Conservation (phyloP, 192 early-diverging fungal species). For the Coemansia sp. region DNA sequence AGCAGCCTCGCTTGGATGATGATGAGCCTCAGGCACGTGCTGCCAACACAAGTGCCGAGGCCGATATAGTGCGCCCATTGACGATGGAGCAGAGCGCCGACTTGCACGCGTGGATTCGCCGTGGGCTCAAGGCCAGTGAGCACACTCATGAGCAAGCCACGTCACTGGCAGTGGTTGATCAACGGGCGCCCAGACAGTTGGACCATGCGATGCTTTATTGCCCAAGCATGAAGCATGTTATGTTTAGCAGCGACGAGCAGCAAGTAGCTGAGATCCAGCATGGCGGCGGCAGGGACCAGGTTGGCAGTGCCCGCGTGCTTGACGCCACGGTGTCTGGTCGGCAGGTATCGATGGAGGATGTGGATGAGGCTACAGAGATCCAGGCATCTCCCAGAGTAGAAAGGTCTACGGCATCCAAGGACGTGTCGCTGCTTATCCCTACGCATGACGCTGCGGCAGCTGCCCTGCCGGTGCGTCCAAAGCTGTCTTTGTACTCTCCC, state of each 20-base stretch:
- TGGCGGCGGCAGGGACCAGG: not conserved
- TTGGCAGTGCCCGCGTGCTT: conserved; percentile 22
- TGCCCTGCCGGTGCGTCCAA: conserved; percentile 17
- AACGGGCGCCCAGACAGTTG: not conserved
- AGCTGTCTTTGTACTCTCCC: conserved; percentile 50
- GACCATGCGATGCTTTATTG: conserved; percentile 53
- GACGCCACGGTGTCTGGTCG: not conserved
- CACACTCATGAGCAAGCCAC: conserved; percentile 2
- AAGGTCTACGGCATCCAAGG: conserved; percentile 2
- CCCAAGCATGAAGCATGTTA: conserved; percentile 48
- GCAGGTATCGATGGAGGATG: conserved; percentile 11
- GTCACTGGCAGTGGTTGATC: conserved; percentile 25
- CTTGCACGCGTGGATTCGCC: conserved; percentile 46
- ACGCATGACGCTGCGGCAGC: not conserved
- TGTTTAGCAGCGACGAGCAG: conserved; percentile 28
- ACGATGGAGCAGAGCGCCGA: conserved; percentile 48
- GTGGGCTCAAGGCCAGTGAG: conserved; percentile 12
- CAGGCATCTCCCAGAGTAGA: conserved; percentile 9
- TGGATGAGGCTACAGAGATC: conserved; percentile 11
- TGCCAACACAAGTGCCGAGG: conserved; percentile 1
- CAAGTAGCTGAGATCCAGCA: conserved; percentile 8
- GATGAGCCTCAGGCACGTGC: conserved; percentile 11
- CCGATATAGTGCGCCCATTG: conserved; percentile 40
- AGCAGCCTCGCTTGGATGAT: not conserved
- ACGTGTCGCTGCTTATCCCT: not conserved